A percentile compares a stretch with the other conserved stretches of the same genome.
Conservation (phyloP, 202 grass and related monocot genomes). For the Cymbopogon flexuosus region DNA sequence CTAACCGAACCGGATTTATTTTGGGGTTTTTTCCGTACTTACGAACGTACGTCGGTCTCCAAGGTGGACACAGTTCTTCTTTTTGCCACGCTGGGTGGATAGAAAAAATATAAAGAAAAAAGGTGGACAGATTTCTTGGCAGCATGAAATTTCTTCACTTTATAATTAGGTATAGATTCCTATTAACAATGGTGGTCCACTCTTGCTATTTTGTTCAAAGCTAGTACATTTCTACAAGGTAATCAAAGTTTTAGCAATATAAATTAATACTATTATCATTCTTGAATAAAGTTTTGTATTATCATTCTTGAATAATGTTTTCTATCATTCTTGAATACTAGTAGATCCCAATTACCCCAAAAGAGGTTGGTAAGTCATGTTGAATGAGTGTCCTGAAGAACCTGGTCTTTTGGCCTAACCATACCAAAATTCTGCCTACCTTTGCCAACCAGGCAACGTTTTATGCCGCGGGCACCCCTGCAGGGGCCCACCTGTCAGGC, state of each 20-base stretch:
- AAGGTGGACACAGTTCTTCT: too few relatives aligned
- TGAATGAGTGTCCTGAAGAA: background rate
- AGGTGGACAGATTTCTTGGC: too few relatives aligned
- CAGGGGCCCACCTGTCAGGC: background rate
- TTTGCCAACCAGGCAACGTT: constrained; percentile 10
- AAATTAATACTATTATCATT: background rate
- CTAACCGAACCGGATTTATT: too few relatives aligned
- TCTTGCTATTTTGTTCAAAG: background rate
- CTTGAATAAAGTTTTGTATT: background rate
- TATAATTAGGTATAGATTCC: too few relatives aligned
- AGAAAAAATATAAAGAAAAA: too few relatives aligned
- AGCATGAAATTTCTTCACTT: too few relatives aligned
- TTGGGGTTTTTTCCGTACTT: too few relatives aligned
- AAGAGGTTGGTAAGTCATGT: background rate
- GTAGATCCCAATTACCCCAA: background rate
- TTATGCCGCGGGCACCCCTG: background rate
- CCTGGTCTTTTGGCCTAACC: background rate
- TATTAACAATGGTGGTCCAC: background rate
- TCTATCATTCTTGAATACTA: background rate
- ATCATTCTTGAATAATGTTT: background rate
- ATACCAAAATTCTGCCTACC: constrained; percentile 19
- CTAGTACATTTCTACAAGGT: background rate
- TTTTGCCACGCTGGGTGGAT: too few relatives aligned
- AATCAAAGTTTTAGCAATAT: background rate
- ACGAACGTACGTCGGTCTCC: too few relatives aligned